Evolutionary conservation across 768 basidiomycete species (phyloP).

Genomic region (Lentinula sp.): DNA sequence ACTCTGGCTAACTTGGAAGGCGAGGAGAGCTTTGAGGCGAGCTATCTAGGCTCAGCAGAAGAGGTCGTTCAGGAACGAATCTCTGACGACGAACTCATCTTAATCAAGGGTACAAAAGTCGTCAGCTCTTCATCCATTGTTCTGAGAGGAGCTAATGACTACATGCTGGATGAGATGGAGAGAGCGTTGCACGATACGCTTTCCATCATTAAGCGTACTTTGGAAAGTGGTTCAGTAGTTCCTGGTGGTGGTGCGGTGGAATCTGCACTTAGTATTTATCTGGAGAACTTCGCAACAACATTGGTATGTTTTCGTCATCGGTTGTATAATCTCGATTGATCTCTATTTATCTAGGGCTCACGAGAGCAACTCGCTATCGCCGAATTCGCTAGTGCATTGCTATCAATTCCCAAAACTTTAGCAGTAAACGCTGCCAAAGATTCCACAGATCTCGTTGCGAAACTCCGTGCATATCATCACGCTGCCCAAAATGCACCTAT

Average conservation of each 20-base stretch:
- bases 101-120: constrained; percentile 96
- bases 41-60: constrained; percentile 86
- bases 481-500: constrained; percentile 89
- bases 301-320: constrained; percentile 53
- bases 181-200: constrained; percentile 90
- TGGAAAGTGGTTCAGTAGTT: constrained; percentile 93
- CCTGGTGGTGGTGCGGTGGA: constrained; percentile 98
- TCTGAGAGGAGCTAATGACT: constrained; percentile 95
- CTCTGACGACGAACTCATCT: constrained; percentile 96
- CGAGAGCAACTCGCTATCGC: constrained; percentile 98
- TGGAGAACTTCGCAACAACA: constrained; percentile 98
- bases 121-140: constrained; percentile 92
- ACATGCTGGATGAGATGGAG: constrained; percentile 99
- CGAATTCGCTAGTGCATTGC: constrained; percentile 91
- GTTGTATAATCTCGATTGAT: neutral
- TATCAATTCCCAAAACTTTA: constrained; percentile 94
- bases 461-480: constrained; percentile 94
- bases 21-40: constrained; percentile 94
- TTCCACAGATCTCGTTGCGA: constrained; percentile 94
- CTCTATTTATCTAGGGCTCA: constrained; percentile 66
- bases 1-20: constrained; percentile 95
- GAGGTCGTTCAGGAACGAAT: constrained; percentile 97
- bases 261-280: constrained; percentile 91
- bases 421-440: constrained; percentile 99
- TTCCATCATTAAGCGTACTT: constrained; percentile 92